Percentiles rank a stretch among this genome's conserved stretches.
phyloP scores from a whole-genome alignment of 1,139 yeast species.

The Yamadazyma trypodendri region DNA sequence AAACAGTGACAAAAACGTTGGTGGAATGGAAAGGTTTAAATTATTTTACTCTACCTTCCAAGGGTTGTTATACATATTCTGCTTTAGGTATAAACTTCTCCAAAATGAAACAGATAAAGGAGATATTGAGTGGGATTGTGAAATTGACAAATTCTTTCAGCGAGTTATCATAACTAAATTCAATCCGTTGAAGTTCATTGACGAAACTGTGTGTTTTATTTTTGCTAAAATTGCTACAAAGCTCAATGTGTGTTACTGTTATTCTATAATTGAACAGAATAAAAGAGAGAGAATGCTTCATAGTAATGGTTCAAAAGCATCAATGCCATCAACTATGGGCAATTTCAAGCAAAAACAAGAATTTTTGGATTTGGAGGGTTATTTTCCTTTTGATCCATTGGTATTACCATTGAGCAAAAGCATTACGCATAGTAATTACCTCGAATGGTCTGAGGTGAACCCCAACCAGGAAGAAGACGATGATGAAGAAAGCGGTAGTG shows the following conservation, averaged over 20 bases:
- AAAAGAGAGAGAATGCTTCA: constrained; percentile 59
- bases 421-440: constrained; percentile 53
- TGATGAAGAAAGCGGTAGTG: constrained; percentile 51
- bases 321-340: constrained; percentile 33
- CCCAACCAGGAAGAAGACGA: constrained; percentile 56
- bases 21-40: constrained; percentile 78
- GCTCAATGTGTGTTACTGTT: constrained; percentile 89
- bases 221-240: constrained; percentile 92
- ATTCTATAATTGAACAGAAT: constrained; percentile 88
- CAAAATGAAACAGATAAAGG: constrained; percentile 25
- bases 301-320: constrained; percentile 6
- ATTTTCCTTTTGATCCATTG: constrained; percentile 94
- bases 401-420: constrained; percentile 63
- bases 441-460: constrained; percentile 71
- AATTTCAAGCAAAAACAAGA: constrained; percentile 64
- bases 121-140: constrained; percentile 71
- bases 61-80: constrained; percentile 84
- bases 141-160: constrained; percentile 81
- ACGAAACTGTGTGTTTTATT: constrained; percentile 88
- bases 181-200: constrained; percentile 91
- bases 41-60: constrained; percentile 93
- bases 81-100: constrained; percentile 74
- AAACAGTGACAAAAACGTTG: constrained; percentile 23
- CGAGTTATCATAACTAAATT: constrained; percentile 82
- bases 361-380: constrained; percentile 83